These are phyloP conservation scores for Candida broadrunensis DNA, from an alignment of 805 yeast species.

Conservation along the genomic window DNA sequence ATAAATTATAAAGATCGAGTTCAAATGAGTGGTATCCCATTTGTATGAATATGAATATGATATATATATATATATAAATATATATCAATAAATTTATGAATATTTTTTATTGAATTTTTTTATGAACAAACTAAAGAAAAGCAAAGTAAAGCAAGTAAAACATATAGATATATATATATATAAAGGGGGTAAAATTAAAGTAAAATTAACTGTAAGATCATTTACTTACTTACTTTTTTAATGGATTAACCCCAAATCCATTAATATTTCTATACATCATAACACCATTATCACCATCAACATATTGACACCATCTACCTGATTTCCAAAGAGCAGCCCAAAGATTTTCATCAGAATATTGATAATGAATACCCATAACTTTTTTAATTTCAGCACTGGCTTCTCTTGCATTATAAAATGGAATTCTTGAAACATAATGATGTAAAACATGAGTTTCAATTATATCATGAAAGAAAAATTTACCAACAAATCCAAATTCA, in stretches of 20 bases:
- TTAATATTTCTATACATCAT: constrained; percentile 64
- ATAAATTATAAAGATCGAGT: constrained; percentile 37
- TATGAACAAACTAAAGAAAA: not conserved
- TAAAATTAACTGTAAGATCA: not conserved
- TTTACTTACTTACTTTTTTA: not conserved
- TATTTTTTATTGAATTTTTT: no score
- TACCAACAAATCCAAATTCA: constrained; percentile 58
- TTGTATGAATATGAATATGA: not conserved
- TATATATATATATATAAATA: not conserved
- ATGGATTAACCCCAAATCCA: constrained; percentile 42
- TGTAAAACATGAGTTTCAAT: constrained; percentile 59
- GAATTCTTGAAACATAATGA: constrained; percentile 54
- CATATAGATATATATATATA: no score
- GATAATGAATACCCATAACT: constrained; percentile 53
- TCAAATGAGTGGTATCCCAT: not conserved
- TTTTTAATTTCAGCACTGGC: constrained; percentile 50
- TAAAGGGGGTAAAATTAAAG: not conserved
- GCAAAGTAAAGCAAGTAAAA: not conserved
- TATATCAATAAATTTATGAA: not conserved
- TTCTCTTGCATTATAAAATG: constrained; percentile 54
- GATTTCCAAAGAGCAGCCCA: constrained; percentile 56
- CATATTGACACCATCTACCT: constrained; percentile 65
- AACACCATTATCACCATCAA: constrained; percentile 62
- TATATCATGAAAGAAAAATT: constrained; percentile 54
- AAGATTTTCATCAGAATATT: constrained; percentile 52